Evolutionary conservation across 306 rosid species (phyloP), one percentile per base, ranked within the genome.

Genomic region (Cicer yamashitae): DNA sequence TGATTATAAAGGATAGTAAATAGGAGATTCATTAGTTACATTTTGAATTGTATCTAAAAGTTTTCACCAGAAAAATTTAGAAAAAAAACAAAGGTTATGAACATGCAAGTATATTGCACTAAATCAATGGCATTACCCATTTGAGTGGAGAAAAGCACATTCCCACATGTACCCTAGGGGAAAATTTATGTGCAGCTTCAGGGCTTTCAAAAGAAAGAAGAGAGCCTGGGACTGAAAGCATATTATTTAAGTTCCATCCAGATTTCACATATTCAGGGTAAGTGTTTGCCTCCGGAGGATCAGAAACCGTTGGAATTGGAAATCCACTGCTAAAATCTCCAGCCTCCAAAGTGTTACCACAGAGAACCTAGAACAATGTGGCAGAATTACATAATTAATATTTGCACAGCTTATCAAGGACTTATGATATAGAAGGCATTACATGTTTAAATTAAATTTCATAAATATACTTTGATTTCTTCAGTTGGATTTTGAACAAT

Each of bases 161-260:
- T 85, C 97, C 99, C 54, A 92, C 77, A 20, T 72, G 83, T 71
- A 87, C 68, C 44, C 15, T 89, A 77, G 96, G 91, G 12, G 45
- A 48, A 64, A 90, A 83, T 47, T 76, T 67, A 39, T 10, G 61
- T 15, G 71, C 71, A 73, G 87, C 88, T 48, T 82, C 85, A 58
- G 63, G 60, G 85, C 83, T 87, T 81, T 94, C 97, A 18, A 92
- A 89, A 65, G 93, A 90, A 79, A 94, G 94, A 77, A 94, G 91
- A 75, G 97, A 94, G 39, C 93, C 90, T 0, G 89, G 78, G 44
- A 85, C 76, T 76, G 56, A 80, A 44, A 65, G 74, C 47, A 90
- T 79, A 67, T 87, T 84, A 67, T 89, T 90, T 79, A 94, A 87
- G 85, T 92, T 92, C 97, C 97, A 94, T 53, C 97, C 91, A 78